These are phyloP conservation scores for Peterozyma xylosa DNA, from an alignment of 805 yeast species.

Conservation along the genomic window DNA sequence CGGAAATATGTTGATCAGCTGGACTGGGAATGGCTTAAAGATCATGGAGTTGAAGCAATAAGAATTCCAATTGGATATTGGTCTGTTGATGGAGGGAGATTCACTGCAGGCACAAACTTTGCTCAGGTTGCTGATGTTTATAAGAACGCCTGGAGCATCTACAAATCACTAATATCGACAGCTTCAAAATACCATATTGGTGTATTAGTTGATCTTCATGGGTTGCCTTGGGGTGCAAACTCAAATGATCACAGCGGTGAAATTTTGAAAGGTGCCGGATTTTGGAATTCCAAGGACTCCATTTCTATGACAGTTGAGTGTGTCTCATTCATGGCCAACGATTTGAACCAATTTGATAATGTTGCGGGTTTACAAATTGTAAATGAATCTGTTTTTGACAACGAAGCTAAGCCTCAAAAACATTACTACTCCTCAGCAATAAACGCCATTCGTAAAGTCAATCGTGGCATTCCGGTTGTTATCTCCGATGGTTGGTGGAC, in stretches of 20 bases:
- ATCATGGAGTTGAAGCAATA: slow-evolving; percentile 66
- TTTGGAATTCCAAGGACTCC: slow-evolving; percentile 45
- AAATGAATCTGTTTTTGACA: slow-evolving; percentile 70
- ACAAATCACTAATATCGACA: slow-evolving; percentile 45
- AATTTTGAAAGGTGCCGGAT: slow-evolving; percentile 45
- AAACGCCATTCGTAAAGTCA: slow-evolving; percentile 46
- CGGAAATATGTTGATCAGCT: slow-evolving; percentile 46
- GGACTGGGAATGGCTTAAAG: slow-evolving; percentile 75
- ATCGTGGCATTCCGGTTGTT: slow-evolving; percentile 55
- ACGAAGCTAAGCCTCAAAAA: slow-evolving; percentile 43
- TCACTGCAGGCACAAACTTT: slow-evolving; percentile 56
- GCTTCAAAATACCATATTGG: slow-evolving; percentile 63
- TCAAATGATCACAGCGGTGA: slow-evolving; percentile 81
- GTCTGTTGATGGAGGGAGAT: slow-evolving; percentile 64
- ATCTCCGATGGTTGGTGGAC: slow-evolving; percentile 96
- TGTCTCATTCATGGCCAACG: slow-evolving; percentile 54
- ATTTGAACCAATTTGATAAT: slow-evolving; percentile 51
- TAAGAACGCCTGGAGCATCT: slow-evolving; percentile 61
- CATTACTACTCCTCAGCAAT: slow-evolving; percentile 62
- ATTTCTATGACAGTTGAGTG: slow-evolving; percentile 40
- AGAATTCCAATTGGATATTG: slow-evolving; percentile 91
- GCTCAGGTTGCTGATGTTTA: slow-evolving; percentile 49
- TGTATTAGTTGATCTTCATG: slow-evolving; percentile 80
- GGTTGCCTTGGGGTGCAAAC: slow-evolving; percentile 90
- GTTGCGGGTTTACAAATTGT: slow-evolving; percentile 79